phyloP scores from a whole-genome alignment of 805 yeast genomes.

The Wickerhamiella allomyrinae region DNA sequence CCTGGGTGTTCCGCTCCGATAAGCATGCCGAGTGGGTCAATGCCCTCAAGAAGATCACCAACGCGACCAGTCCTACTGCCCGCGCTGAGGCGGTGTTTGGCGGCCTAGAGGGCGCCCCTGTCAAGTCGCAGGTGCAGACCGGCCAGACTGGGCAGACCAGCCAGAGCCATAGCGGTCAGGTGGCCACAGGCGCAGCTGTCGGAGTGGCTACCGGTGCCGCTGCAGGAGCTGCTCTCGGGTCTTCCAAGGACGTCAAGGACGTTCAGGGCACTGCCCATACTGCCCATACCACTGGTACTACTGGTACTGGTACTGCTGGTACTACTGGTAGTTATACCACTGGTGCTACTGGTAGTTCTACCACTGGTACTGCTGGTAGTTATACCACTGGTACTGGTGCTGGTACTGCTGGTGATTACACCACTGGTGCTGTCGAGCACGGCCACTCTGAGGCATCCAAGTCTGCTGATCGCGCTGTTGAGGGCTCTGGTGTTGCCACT shows the following conservation, averaged over 20 bases:
- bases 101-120: neutral
- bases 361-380: constrained; percentile 21
- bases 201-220: too few relatives aligned
- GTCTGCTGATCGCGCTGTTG: neutral
- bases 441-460: neutral
- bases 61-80: constrained; percentile 39
- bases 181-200: too few relatives aligned
- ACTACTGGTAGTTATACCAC: neutral
- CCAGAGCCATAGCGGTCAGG: too few relatives aligned
- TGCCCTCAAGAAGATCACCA: constrained; percentile 56
- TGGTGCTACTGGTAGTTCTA: constrained; percentile 2
- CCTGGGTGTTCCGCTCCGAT: constrained; percentile 91
- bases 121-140: too few relatives aligned
- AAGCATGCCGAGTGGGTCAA: constrained; percentile 68
- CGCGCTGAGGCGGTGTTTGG: constrained; percentile 11
- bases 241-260: too few relatives aligned
- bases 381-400: neutral
- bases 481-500: neutral
- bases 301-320: constrained; percentile 2
- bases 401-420: neutral
- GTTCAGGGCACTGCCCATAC: constrained; percentile 4
- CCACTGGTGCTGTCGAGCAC: neutral
- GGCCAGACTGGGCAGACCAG: too few relatives aligned
- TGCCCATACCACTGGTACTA: constrained; percentile 1
- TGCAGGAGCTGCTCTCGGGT: too few relatives aligned